A percentile compares a stretch with the other conserved stretches of the same genome.
Conservation (phyloP, 2,329 filamentous ascomycete genomes). For the Lasiodiplodia sp. region DNA sequence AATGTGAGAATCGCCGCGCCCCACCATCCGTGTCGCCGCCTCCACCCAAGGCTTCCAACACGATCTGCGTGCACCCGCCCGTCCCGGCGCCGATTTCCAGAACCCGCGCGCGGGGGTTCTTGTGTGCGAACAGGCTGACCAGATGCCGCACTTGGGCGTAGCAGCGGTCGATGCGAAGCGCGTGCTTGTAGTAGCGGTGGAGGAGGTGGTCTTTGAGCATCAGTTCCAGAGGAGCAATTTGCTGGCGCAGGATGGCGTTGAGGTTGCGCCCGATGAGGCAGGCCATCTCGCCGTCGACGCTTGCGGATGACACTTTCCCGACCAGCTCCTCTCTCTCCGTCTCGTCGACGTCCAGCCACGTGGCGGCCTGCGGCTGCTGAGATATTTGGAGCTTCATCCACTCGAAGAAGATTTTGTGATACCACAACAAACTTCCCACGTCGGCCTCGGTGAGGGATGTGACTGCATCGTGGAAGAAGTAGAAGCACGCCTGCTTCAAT, state of each 20-base stretch:
- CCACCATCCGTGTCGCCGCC: background rate
- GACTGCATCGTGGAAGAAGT: too few species aligned
- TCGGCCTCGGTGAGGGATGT: too few species aligned
- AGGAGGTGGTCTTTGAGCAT: slow-evolving; percentile 20
- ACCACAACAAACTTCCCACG: background rate
- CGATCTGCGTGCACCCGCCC: slow-evolving; percentile 29
- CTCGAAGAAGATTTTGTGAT: slow-evolving; percentile 10
- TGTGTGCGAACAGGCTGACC: background rate
- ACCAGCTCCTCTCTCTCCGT: background rate
- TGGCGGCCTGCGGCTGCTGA: background rate
- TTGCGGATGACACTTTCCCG: too few species aligned
- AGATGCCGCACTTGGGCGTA: slow-evolving; percentile 5
- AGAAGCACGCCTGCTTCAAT: too few species aligned
- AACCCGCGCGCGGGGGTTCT: slow-evolving; percentile 18
- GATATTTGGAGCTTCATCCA: slow-evolving; percentile 2
- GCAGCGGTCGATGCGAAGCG: background rate
- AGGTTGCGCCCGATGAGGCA: slow-evolving; percentile 3
- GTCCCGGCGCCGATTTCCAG: slow-evolving; percentile 33
- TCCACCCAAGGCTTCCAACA: slow-evolving; percentile 1
- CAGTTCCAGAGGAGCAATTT: slow-evolving; percentile 12
- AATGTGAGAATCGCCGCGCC: slow-evolving; percentile 13
- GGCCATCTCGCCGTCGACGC: slow-evolving; percentile 3
- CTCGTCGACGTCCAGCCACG: background rate
- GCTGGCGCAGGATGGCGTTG: background rate
- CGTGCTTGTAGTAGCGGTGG: slow-evolving; percentile 15